These are phyloP conservation scores for Blastobotrys petasosporus DNA, from an alignment of 1,139 yeast genomes.

Conservation along the genomic window DNA sequence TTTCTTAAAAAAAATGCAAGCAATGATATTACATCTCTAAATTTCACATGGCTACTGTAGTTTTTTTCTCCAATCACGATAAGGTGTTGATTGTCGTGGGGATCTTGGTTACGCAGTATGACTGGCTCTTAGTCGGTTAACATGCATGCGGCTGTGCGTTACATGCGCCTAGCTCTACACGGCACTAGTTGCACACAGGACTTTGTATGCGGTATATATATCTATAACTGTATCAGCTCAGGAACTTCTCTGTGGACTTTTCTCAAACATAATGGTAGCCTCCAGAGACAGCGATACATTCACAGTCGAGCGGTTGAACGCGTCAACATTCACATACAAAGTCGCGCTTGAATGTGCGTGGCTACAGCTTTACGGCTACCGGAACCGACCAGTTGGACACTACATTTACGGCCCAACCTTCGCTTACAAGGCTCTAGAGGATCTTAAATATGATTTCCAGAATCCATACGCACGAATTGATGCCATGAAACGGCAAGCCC, in stretches of 20 bases:
- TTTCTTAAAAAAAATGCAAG: not conserved
- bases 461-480: not conserved
- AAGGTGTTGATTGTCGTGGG: too few species aligned
- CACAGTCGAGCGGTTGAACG: not conserved
- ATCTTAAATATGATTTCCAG: not conserved
- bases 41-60: not conserved
- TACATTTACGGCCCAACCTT: not conserved
- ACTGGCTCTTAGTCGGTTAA: too few species aligned
- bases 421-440: not conserved
- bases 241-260: too few species aligned
- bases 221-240: too few species aligned
- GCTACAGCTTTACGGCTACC: not conserved
- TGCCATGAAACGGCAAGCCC: not conserved
- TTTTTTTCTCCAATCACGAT: too few species aligned
- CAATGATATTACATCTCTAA: not conserved
- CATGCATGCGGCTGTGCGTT: too few species aligned
- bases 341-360: constrained; percentile 1
- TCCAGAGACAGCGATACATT: not conserved
- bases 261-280: too few species aligned
- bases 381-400: not conserved
- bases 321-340: not conserved
- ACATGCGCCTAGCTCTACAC: too few species aligned
- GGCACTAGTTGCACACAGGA: too few species aligned
- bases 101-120: too few species aligned
- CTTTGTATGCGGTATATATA: too few species aligned